Conservation (phyloP, 176 grass and related monocot genomes). For the Aegilops speltoides region DNA sequence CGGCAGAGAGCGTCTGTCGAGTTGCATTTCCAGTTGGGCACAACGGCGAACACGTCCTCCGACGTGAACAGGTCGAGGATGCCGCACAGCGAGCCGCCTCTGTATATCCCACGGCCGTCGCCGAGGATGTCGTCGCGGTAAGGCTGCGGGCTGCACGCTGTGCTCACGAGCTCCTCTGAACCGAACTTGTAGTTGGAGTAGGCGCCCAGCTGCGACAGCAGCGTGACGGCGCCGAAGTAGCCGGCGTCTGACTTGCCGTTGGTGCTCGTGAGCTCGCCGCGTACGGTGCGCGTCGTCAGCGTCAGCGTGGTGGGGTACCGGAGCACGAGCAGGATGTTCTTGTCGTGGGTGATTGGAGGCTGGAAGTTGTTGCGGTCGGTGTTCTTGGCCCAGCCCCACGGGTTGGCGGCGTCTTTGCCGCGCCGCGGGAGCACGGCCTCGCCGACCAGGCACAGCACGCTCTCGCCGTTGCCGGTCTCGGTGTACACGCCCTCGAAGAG, state of each 20-base stretch:
- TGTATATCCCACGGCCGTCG: conserved; percentile 48
- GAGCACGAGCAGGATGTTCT: conserved; percentile 49
- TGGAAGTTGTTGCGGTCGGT: conserved; percentile 51
- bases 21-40: conserved; percentile 79
- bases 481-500: conserved; percentile 82
- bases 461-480: conserved; percentile 51
- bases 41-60: conserved; percentile 49
- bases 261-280: conserved; percentile 66
- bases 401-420: conserved; percentile 31
- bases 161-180: conserved; percentile 55
- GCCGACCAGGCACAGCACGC: conserved; percentile 76
- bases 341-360: conserved; percentile 32
- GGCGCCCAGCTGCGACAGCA: conserved; percentile 69
- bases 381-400: conserved; percentile 58
- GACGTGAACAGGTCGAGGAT: conserved; percentile 66
- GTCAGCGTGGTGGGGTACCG: conserved; percentile 62
- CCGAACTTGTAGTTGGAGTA: conserved; percentile 84
- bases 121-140: conserved; percentile 54
- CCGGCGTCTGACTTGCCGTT: conserved; percentile 29
- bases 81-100: conserved; percentile 65
- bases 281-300: conserved; percentile 59
- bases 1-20: conserved; percentile 50
- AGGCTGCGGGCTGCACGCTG: conserved; percentile 48
- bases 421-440: conserved; percentile 56
- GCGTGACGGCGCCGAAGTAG: conserved; percentile 59